Base-by-base conservation (phyloP, 805 yeast genomes). In the Yamadazyma akitaensis region DNA sequence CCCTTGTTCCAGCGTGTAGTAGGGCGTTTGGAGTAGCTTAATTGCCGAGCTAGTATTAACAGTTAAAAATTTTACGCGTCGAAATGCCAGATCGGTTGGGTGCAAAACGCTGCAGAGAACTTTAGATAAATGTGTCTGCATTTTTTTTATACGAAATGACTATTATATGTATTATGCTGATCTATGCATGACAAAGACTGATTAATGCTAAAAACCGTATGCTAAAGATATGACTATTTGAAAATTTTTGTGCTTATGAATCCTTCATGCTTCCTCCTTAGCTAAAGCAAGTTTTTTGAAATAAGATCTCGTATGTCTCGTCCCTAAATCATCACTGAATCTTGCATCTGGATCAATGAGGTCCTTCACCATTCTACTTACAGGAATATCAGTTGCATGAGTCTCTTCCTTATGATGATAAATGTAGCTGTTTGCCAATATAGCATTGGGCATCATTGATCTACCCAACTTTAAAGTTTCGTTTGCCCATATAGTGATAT, bases 401-500 rank as follows among this genome's bases (percentile, higher is more conserved):
- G 45, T 30, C 24, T 53, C 61, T 11, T 56, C 59, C 38, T 59
- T 53, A 44, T 56, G 55, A 31, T 56, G 58, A 49, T 72, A 70
- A 14, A 71, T 56, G 50, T 65, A 68, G 43, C 62, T 66, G 9
- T 63, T 52, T 1, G 76, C 72, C 36, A 72, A 58, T 17, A 72
- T 65, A 13, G 75, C 70, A 48, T 72, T 71, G 21, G 85, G 85
- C 62, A 82, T 72, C 82, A 81, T 79, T 4, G 82, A 63, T 50
- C 88, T 67, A 1, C 86, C 88, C 46, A 82, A 59, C 49, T 74
- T 73, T 45, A 81, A 79, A 2, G 80, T 85, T 53, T 81, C 84
- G 55, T 79, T 81, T 1, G 84, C 82, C 86, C 86, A 80, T 25
- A 73, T 68, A 28, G 80, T 75, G 5, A 79, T 68, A 46, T 76